Percentiles rank a stretch among this genome's conserved stretches.
Conservation (phyloP, 352 stramenopile species). For the Phytopythium vexans region DNA sequence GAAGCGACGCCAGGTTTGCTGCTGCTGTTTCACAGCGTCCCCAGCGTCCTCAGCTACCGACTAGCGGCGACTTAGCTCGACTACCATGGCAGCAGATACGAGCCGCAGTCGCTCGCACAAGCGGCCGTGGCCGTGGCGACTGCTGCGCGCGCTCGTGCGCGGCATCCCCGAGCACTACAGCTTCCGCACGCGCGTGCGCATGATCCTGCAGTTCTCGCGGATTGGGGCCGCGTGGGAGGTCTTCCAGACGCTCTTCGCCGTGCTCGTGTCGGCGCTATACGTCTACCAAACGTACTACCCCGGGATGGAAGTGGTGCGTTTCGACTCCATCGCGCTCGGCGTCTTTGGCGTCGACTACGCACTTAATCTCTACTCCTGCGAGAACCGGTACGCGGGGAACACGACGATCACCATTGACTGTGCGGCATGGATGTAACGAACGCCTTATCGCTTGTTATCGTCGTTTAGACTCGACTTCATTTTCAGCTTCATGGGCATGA, state of each 20-base stretch:
- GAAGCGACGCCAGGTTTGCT: too few relatives aligned
- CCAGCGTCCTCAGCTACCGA: too few relatives aligned
- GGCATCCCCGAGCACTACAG: constrained; percentile 52
- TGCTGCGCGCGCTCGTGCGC: constrained; percentile 21
- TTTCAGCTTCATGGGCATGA: constrained; percentile 48
- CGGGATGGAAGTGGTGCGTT: constrained; percentile 10
- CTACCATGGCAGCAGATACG: too few relatives aligned
- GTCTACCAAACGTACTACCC: constrained; percentile 50
- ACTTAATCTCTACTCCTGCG: constrained; percentile 62
- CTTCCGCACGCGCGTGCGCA: constrained; percentile 46
- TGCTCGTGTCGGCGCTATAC: constrained; percentile 48
- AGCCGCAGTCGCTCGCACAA: too few relatives aligned
- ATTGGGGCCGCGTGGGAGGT: constrained; percentile 49
- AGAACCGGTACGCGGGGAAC: constrained; percentile 30
- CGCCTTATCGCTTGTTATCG: not conserved
- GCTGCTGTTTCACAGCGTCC: too few relatives aligned
- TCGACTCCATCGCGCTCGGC: constrained; percentile 37
- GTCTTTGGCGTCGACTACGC: constrained; percentile 56
- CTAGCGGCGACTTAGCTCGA: too few relatives aligned
- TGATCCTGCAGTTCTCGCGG: constrained; percentile 57
- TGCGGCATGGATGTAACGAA: not conserved
- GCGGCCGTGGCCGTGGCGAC: not conserved
- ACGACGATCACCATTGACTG: too few relatives aligned
- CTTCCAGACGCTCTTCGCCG: constrained; percentile 53
- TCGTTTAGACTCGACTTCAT: constrained; percentile 22